phyloP scores from a whole-genome alignment of 2,329 filamentous ascomycete species.

The Pseudogymnoascus sp. region DNA sequence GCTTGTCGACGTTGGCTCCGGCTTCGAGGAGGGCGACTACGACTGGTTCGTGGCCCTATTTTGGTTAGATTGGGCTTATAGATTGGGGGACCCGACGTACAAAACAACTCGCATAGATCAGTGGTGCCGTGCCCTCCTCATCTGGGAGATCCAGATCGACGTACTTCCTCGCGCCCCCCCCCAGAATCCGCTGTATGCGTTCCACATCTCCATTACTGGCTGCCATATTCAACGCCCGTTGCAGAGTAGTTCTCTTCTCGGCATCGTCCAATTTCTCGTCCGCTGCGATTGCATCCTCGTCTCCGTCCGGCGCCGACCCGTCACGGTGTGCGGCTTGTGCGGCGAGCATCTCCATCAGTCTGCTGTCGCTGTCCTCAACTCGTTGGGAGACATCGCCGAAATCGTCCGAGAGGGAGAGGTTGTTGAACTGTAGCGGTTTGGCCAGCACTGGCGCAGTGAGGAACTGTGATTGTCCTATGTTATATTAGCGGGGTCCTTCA shows the following conservation, averaged over 20 bases:
- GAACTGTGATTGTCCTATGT: slow-evolving; percentile 85
- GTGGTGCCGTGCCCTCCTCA: slow-evolving; percentile 88
- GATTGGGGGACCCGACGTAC: slow-evolving; percentile 41
- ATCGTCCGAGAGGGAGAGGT: slow-evolving; percentile 60
- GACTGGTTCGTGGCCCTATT: slow-evolving; percentile 76
- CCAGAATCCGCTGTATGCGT: slow-evolving; percentile 66
- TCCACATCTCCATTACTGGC: slow-evolving; percentile 91
- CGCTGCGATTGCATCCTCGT: slow-evolving; percentile 70
- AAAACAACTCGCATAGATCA: slow-evolving; percentile 98
- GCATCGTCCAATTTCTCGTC: slow-evolving; percentile 65
- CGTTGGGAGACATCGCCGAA: slow-evolving; percentile 54
- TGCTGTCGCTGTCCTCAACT: slow-evolving; percentile 63
- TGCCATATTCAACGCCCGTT: slow-evolving; percentile 87
- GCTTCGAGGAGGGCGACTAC: slow-evolving; percentile 77
- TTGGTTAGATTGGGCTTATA: slow-evolving; percentile 13
- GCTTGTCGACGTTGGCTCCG: slow-evolving; percentile 81
- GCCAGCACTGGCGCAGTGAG: slow-evolving; percentile 77
- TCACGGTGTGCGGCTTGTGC: slow-evolving; percentile 83
- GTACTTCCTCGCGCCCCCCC: slow-evolving; percentile 63
- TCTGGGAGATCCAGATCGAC: slow-evolving; percentile 83
- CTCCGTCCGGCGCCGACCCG: slow-evolving; percentile 55
- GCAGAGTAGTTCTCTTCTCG: slow-evolving; percentile 73
- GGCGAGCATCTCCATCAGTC: slow-evolving; percentile 91
- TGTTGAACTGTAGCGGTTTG: slow-evolving; percentile 73
- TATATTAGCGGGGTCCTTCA: slow-evolving; percentile 15